Base-by-base conservation (phyloP, 306 rosid species). In the Quercus bicolor region DNA sequence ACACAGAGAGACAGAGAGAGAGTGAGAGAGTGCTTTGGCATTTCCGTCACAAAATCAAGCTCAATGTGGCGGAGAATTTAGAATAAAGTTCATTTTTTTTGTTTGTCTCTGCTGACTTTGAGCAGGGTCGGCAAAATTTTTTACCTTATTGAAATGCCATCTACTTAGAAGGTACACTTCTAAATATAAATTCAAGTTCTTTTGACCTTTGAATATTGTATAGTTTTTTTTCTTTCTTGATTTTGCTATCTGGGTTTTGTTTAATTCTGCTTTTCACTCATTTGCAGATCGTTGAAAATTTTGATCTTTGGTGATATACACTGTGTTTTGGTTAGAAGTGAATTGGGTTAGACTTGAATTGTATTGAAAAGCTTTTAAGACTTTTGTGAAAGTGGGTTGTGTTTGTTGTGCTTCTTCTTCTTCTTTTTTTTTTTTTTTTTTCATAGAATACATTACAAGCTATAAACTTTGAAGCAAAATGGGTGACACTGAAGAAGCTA, bases 401-500 rank as follows among this genome's bases (percentile, higher is more conserved):
- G 26, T 20, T 4, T 28, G 14, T 74, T 15, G 1, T 16, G 53
- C 23, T 45, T 57, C 45, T 37, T 37, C 2, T 37, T 37, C 2
- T 37, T 1, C 1, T 6, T 5, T 5, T 33, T 4, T 1, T 31
- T 31, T 31, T 33, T 5, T 37, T 37, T 8, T 2, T 14, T 37
- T 69, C 2, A n/a, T 68, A 40, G 5, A 9, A 48, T 69, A 26
- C 26, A 3, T 6, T 31, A 16, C 53, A 14, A 20, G 16, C 21
- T 7, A 24, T 26, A n/a, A 11, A 68, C 13, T 59, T 33, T 53
- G 77, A 13, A 78, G 68, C 21, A 34, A 81, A 82, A 91, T 94
- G 98, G 93, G 90, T 45, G 97, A 89, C 40, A 87, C 84, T 83
- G 98, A 89, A 80, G 94, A 91, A 77, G 87, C 81, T 18, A 83